Evolutionary conservation across 2,329 filamentous ascomycete species (phyloP), one percentile per base, ranked within the genome.

Genomic region (Claviceps pusilla): DNA sequence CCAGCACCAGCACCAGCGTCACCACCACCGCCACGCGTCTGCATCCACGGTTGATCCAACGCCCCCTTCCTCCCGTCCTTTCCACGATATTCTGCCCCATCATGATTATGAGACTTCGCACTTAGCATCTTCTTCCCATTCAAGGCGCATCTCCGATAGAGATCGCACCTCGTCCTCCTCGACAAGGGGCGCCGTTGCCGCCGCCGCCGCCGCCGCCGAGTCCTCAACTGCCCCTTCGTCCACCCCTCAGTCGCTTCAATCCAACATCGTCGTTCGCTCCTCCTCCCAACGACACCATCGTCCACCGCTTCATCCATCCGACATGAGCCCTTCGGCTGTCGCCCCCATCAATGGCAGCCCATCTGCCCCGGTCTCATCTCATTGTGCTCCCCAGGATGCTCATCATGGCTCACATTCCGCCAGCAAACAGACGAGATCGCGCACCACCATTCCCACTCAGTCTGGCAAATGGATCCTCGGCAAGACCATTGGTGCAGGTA

Each of bases 401-500:
- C 67, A 63, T 51, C 59, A 62, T 39, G 58, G 62, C 31, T 59
- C 63, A 48, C 59, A 65, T 14, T 64, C 73, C 12, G 71, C 71
- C 48, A 67, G 73, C 50, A 76, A 77, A 62, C 75, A 76, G 60
- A 72, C 75, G 56, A 77, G 77, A 60, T 77, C 80, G 54, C 76
- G 82, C 63, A 96, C 91, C 12, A 91, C 87, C 45, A 95, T 98
- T 66, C 87, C 87, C 52, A 89, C 90, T 3, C 83, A 86, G 49
- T 89, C 90, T 12, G 93, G 93, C 55, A 89, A 90, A 74, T 98
- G 91, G 89, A 83, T 89, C 54, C 76, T 98, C 52, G 91, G 91
- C 56, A 97, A 97, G 76, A 97, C 93, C 3, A 93, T 98, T 63
- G 93, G 93, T 57, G 89, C 90, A 53, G 93, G 93, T 51, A 97